These are phyloP conservation scores for Volvariella surrecta DNA, from an alignment of 1,284 basidiomycete species.

Conservation along the genomic window DNA sequence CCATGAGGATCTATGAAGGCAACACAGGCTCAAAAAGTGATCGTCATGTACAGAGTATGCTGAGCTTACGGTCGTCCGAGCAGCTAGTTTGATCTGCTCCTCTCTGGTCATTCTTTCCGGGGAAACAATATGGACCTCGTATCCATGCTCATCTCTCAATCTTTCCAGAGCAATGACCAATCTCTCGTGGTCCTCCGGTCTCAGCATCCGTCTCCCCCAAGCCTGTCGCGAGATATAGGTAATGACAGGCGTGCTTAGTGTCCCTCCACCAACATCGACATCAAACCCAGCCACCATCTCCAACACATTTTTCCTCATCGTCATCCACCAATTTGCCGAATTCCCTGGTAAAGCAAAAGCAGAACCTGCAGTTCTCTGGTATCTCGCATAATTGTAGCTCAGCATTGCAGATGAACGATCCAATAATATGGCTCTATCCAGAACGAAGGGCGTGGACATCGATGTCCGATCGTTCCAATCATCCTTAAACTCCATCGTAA, in stretches of 20 bases:
- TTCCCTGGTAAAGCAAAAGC: slow-evolving; percentile 62
- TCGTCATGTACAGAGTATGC: not conserved
- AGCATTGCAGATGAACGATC: slow-evolving; percentile 79
- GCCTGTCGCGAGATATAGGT: slow-evolving; percentile 83
- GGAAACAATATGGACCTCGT: slow-evolving; percentile 78
- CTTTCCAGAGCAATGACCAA: slow-evolving; percentile 56
- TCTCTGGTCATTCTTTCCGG: slow-evolving; percentile 73
- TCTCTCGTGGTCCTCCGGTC: slow-evolving; percentile 54
- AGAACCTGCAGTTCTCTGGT: slow-evolving; percentile 67
- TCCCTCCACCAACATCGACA: slow-evolving; percentile 25
- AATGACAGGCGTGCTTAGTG: slow-evolving; percentile 53
- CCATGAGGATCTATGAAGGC: slow-evolving; percentile 66
- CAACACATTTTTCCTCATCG: slow-evolving; percentile 65
- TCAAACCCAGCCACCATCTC: slow-evolving; percentile 53
- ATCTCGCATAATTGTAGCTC: slow-evolving; percentile 56
- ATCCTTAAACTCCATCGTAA: slow-evolving; percentile 64
- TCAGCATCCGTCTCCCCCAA: slow-evolving; percentile 75
- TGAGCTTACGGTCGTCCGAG: slow-evolving; percentile 66
- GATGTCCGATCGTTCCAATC: slow-evolving; percentile 76
- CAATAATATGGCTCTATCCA: slow-evolving; percentile 75
- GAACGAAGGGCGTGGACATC: slow-evolving; percentile 63
- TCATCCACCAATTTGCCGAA: slow-evolving; percentile 74
- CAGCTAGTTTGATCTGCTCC: slow-evolving; percentile 73
- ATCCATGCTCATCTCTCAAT: slow-evolving; percentile 63
- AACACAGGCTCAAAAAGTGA: not conserved